Evolutionary conservation across 495 filamentous ascomycete genomes (phyloP).

Genomic region (Choiromyces venosus): DNA sequence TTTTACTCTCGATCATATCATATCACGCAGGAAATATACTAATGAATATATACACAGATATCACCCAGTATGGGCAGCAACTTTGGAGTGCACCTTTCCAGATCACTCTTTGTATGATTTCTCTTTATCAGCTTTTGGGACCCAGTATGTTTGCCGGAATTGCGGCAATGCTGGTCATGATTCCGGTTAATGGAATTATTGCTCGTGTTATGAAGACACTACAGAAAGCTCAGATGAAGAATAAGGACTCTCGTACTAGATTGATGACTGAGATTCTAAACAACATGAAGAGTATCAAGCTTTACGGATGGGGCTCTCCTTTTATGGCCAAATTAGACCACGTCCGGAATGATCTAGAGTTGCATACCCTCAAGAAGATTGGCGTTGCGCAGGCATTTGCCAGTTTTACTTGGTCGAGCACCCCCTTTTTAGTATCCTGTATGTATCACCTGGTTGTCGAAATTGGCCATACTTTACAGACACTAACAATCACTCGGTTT

Average conservation of each 20-base stretch:
- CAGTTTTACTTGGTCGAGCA: conserved; percentile 99
- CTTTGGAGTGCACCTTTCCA: conserved; percentile 96
- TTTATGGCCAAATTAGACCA: conserved; percentile 97
- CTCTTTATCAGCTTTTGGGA: conserved; percentile 88
- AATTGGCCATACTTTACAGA: neutral
- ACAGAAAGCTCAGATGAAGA: conserved; percentile 97
- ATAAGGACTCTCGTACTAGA: conserved; percentile 89
- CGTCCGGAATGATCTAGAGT: conserved; percentile 89
- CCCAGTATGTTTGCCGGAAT: conserved; percentile 95
- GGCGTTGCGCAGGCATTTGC: conserved; percentile 88
- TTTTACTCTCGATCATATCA: neutral
- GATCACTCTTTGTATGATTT: conserved; percentile 89
- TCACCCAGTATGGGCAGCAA: conserved; percentile 92
- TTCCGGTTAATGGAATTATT: conserved; percentile 91
- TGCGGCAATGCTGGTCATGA: conserved; percentile 94
- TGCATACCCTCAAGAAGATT: conserved; percentile 93
- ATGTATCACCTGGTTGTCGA: conserved; percentile 8
- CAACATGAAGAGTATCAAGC: conserved; percentile 99
- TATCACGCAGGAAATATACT: conserved; percentile 12
- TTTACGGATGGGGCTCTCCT: conserved; percentile 94
- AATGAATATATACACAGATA: conserved; percentile 48
- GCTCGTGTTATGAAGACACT: conserved; percentile 88
- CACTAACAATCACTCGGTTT: conserved; percentile 7
- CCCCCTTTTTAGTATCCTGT: conserved; percentile 95
- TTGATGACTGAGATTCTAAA: conserved; percentile 97